Conservation (phyloP, 192 early-diverging fungal genomes). For the Dissophora ornata region DNA sequence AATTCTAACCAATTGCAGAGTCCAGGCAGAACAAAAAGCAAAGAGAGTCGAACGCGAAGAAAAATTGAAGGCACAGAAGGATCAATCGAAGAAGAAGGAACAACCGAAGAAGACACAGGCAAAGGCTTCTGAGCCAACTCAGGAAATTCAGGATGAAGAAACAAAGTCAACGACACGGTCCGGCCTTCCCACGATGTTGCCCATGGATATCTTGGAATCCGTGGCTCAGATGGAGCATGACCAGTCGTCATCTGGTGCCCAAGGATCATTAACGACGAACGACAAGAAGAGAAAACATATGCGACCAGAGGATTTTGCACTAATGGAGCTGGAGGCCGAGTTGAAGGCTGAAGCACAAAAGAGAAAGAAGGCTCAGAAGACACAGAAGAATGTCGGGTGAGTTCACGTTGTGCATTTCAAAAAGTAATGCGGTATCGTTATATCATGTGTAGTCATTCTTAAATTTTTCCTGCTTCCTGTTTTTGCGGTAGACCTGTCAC, state of each 20-base stretch:
- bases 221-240: slow-evolving; percentile 41
- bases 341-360: slow-evolving; percentile 33
- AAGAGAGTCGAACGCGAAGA: slow-evolving; percentile 44
- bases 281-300: slow-evolving; percentile 50
- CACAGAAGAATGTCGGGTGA: slow-evolving; percentile 49
- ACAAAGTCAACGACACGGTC: slow-evolving; percentile 19
- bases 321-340: slow-evolving; percentile 44
- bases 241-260: background rate
- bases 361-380: slow-evolving; percentile 45
- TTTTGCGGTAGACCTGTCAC: slow-evolving; percentile 37
- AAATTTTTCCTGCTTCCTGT: background rate
- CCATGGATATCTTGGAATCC: slow-evolving; percentile 46
- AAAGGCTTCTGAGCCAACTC: background rate
- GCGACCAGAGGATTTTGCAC: slow-evolving; percentile 46
- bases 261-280: background rate
- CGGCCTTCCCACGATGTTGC: slow-evolving; percentile 28
- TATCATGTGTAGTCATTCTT: too few relatives aligned
- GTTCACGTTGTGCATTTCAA: slow-evolving; percentile 4
- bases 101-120: background rate
- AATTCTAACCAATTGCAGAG: slow-evolving; percentile 11
- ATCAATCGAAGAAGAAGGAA: slow-evolving; percentile 40
- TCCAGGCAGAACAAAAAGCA: slow-evolving; percentile 52
- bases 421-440: too few relatives aligned
- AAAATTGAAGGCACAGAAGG: slow-evolving; percentile 53
- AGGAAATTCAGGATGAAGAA: background rate